A percentile compares a stretch with the other conserved stretches of the same genome.
Conservation (phyloP, 2,329 filamentous ascomycete genomes). For the Penicillium sp. region DNA sequence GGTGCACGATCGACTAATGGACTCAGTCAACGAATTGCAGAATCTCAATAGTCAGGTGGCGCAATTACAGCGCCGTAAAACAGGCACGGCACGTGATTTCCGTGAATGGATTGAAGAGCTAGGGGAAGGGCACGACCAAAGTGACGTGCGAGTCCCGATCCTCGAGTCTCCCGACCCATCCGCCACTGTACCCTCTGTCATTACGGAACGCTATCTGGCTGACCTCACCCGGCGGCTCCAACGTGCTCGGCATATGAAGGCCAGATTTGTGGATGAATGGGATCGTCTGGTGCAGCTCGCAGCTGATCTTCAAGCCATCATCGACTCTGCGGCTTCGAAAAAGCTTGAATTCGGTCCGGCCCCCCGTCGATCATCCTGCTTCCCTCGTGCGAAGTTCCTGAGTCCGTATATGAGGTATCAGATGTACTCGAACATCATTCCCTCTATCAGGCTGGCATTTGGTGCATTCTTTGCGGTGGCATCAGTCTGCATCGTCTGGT, state of each 20-base stretch:
- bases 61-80: slow-evolving; percentile 76
- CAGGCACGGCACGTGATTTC: slow-evolving; percentile 68
- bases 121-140: slow-evolving; percentile 67
- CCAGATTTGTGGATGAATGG: slow-evolving; percentile 84
- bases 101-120: slow-evolving; percentile 96
- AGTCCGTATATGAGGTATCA: slow-evolving; percentile 80
- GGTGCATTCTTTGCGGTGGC: slow-evolving; percentile 69
- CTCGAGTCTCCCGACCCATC: slow-evolving; percentile 33
- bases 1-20: slow-evolving; percentile 81
- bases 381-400: slow-evolving; percentile 58
- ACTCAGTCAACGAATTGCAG: slow-evolving; percentile 74
- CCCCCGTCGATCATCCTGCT: slow-evolving; percentile 54
- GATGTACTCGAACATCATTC: slow-evolving; percentile 69
- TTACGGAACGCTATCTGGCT: slow-evolving; percentile 90
- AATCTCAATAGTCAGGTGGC: slow-evolving; percentile 75
- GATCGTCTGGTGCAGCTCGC: slow-evolving; percentile 71
- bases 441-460: slow-evolving; percentile 60
- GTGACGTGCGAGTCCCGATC: slow-evolving; percentile 53
- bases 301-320: slow-evolving; percentile 69
- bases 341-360: slow-evolving; percentile 69
- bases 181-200: slow-evolving; percentile 66
- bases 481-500: slow-evolving; percentile 85
- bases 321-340: slow-evolving; percentile 78
- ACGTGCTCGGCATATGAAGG: slow-evolving; percentile 76
- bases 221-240: slow-evolving; percentile 79